Conservation (phyloP, 192 early-diverging fungal genomes). For the Jimgerdemannia flammicorona region DNA sequence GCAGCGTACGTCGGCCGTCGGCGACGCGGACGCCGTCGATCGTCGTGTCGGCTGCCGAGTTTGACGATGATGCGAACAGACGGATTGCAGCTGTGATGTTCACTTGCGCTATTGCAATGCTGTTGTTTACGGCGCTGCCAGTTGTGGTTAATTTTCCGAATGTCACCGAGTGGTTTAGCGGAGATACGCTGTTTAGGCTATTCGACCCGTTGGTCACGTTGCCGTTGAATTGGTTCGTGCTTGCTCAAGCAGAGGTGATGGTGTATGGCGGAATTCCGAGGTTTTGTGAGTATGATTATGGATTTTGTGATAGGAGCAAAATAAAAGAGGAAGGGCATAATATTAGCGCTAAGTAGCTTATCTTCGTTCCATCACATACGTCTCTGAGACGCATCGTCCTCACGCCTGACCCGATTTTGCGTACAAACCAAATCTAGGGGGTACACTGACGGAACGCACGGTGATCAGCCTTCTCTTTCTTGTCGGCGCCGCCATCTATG, state of each 20-base stretch:
- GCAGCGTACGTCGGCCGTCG: too few relatives aligned
- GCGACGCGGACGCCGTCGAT: too few relatives aligned
- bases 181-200: slow-evolving; percentile 27
- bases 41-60: neutral
- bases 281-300: slow-evolving; percentile 17
- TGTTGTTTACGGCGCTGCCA: slow-evolving; percentile 25
- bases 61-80: neutral
- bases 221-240: slow-evolving; percentile 26
- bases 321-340: neutral
- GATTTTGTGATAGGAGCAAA: too few relatives aligned
- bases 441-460: slow-evolving; percentile 20
- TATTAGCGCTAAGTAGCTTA: neutral
- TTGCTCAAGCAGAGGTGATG: slow-evolving; percentile 22
- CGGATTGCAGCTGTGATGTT: slow-evolving; percentile 1
- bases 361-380: neutral
- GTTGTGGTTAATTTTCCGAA: slow-evolving; percentile 19
- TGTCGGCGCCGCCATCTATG: slow-evolving; percentile 28
- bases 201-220: slow-evolving; percentile 32
- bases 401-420: too few relatives aligned
- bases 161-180: slow-evolving; percentile 25
- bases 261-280: slow-evolving; percentile 16
- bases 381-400: neutral
- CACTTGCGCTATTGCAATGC: slow-evolving; percentile 15
- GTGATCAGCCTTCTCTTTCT: slow-evolving; percentile 22
- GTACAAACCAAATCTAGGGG: slow-evolving; percentile 13